These are phyloP conservation scores for Platanus orientalis DNA, from an alignment of 164 flowering plant species.

Conservation along the genomic window DNA sequence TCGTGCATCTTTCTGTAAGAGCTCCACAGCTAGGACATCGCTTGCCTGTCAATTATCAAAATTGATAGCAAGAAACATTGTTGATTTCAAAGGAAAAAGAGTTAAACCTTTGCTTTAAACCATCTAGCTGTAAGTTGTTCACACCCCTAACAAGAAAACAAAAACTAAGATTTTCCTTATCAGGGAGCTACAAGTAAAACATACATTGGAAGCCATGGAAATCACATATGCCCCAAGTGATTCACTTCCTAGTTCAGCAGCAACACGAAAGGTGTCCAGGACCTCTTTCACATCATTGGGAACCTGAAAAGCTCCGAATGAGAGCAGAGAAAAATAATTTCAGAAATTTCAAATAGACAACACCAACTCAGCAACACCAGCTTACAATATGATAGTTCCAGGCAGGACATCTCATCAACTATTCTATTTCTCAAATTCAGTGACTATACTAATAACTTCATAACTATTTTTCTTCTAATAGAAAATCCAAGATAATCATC, in stretches of 20 bases:
- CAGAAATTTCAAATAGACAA: neutral
- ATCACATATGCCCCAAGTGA: conserved; percentile 96
- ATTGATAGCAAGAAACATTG: neutral
- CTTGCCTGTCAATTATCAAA: conserved; percentile 58
- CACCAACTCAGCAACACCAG: neutral
- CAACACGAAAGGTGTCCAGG: conserved; percentile 90
- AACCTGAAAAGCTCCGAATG: conserved; percentile 43
- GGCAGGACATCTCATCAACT: neutral
- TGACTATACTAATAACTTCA: neutral
- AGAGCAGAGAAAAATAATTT: neutral
- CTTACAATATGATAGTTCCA: neutral
- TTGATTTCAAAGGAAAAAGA: neutral
- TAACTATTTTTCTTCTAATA: neutral
- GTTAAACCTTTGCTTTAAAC: neutral
- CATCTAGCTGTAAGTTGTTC: neutral
- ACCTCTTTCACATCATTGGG: conserved; percentile 84
- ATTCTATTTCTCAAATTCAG: neutral
- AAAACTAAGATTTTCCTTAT: neutral
- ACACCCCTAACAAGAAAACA: too few relatives aligned
- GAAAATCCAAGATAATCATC: neutral
- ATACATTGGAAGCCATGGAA: conserved; percentile 96
- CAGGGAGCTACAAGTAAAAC: conserved; percentile 9
- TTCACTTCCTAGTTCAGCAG: conserved; percentile 93
- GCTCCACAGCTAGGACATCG: conserved; percentile 97
- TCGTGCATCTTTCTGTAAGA: conserved; percentile 89